These are phyloP conservation scores for Tolypocladium ovalisporum DNA, from an alignment of 2,329 filamentous ascomycete species.

Conservation along the genomic window DNA sequence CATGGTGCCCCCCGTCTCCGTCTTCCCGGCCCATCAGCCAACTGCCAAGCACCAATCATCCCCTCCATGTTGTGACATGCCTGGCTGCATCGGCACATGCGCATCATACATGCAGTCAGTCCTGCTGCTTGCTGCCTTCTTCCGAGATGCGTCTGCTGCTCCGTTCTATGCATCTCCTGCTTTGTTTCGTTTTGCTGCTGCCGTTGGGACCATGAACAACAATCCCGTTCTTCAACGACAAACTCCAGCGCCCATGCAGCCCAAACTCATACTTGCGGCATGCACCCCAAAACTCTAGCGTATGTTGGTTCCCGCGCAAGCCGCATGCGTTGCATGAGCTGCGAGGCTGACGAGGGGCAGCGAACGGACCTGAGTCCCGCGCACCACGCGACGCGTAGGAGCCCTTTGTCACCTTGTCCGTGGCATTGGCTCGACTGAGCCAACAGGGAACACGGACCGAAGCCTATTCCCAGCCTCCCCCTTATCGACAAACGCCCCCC, in stretches of 20 bases:
- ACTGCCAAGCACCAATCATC: neutral
- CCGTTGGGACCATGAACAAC: neutral
- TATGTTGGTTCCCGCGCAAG: neutral
- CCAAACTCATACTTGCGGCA: neutral
- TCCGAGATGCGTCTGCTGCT: neutral
- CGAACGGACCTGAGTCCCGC: neutral
- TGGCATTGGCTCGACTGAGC: neutral
- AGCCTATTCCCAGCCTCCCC: neutral
- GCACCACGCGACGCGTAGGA: no score
- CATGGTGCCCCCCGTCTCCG: neutral
- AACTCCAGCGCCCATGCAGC: neutral
- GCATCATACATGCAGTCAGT: slow-evolving; percentile 23
- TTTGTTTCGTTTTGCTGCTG: neutral
- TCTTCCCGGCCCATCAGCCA: neutral
- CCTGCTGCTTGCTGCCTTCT: neutral
- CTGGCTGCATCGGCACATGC: slow-evolving; percentile 14
- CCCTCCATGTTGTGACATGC: neutral
- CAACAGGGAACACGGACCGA: neutral
- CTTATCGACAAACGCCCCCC: neutral
- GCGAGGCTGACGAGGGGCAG: neutral
- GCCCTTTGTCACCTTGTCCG: neutral
- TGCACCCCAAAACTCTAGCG: neutral
- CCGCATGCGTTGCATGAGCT: neutral
- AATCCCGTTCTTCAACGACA: neutral
- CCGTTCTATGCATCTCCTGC: neutral